Conservation (phyloP, 345 rosid species). For the Leavenworthia alabamica region DNA sequence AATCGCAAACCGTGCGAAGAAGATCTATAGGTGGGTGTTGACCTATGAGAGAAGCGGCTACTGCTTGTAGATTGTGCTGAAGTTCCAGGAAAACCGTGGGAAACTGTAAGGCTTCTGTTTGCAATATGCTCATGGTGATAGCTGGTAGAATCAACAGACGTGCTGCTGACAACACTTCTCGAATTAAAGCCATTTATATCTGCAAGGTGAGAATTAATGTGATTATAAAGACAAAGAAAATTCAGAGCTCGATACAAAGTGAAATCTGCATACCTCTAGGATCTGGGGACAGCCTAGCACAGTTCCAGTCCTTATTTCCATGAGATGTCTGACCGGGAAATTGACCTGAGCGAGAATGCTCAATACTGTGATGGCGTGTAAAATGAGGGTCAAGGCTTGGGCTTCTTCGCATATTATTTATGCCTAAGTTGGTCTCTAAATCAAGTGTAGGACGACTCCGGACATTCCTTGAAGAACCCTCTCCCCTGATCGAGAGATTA, state of each 20-base stretch:
- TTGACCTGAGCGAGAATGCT: slow-evolving; percentile 38
- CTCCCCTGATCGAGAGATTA: slow-evolving; percentile 49
- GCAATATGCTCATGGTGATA: slow-evolving; percentile 44
- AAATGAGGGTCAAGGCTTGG: slow-evolving; percentile 36
- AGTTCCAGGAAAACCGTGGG: slow-evolving; percentile 43
- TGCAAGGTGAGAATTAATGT: slow-evolving; percentile 32
- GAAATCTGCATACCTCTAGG: slow-evolving; percentile 47
- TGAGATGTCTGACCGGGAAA: slow-evolving; percentile 43
- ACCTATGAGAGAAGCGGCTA: slow-evolving; percentile 51
- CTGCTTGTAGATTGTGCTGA: slow-evolving; percentile 47
- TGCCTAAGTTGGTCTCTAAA: slow-evolving; percentile 44
- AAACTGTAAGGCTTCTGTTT: slow-evolving; percentile 42
- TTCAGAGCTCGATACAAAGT: slow-evolving; percentile 27
- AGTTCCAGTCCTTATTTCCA: slow-evolving; percentile 50
- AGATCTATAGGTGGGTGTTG: slow-evolving; percentile 55
- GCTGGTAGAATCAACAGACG: slow-evolving; percentile 39
- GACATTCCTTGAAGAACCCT: slow-evolving; percentile 67
- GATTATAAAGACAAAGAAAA: not conserved
- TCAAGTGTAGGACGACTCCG: slow-evolving; percentile 66
- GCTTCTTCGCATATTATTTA: slow-evolving; percentile 43
- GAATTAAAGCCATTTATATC: slow-evolving; percentile 48
- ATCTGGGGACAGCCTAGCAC: slow-evolving; percentile 38
- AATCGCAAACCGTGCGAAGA: slow-evolving; percentile 44
- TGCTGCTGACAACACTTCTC: slow-evolving; percentile 37
- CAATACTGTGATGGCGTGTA: slow-evolving; percentile 36